These are phyloP conservation scores for Nicotiana undulata DNA, from an alignment of 257 asterid genomes.

Conservation along the genomic window DNA sequence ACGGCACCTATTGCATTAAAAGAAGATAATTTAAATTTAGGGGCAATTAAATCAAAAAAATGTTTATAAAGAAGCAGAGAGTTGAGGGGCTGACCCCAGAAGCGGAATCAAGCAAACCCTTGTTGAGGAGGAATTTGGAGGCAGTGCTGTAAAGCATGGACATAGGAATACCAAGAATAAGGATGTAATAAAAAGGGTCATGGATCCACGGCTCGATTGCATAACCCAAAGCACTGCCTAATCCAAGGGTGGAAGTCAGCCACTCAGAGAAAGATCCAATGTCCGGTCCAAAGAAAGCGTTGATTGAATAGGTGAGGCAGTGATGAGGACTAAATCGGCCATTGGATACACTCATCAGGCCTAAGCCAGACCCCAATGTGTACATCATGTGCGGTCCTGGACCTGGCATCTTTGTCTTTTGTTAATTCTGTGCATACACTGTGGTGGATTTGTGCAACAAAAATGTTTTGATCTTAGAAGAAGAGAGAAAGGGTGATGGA, in stretches of 20 bases:
- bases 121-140: constrained; percentile 48
- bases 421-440: not conserved
- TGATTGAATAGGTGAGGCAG: constrained; percentile 69
- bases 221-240: constrained; percentile 51
- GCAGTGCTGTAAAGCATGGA: constrained; percentile 47
- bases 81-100: constrained; percentile 45
- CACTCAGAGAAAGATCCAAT: constrained; percentile 89
- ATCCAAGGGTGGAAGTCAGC: constrained; percentile 60
- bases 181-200: constrained; percentile 60
- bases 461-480: not conserved
- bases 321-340: constrained; percentile 92
- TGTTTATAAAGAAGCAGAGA: not conserved
- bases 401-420: constrained; percentile 61
- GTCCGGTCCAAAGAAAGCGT: constrained; percentile 97
- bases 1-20: constrained; percentile 45
- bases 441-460: not conserved
- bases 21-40: not conserved
- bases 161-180: constrained; percentile 66
- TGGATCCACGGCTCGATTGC: constrained; percentile 71
- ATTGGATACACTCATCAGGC: constrained; percentile 54
- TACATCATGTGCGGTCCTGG: constrained; percentile 98
- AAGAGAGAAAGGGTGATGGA: not conserved
- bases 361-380: constrained; percentile 77
- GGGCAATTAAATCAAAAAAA: not conserved
- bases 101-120: constrained; percentile 56